phyloP scores from a whole-genome alignment of 371 early-diverging fungal species.

The Apophysomyces elegans region DNA sequence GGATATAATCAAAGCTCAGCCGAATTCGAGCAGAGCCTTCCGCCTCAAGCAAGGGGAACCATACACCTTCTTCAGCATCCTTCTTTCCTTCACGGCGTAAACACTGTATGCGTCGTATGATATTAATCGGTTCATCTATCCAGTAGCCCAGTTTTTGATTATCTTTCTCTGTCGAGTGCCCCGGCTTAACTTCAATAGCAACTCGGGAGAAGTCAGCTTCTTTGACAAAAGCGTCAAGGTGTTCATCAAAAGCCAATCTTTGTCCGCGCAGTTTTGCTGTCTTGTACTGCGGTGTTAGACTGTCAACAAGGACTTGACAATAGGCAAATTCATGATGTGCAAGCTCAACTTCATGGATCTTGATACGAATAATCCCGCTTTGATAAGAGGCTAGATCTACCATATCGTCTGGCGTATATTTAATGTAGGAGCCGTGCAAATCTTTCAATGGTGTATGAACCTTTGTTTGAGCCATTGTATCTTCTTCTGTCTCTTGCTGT shows the following conservation, averaged over 20 bases:
- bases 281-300: slow-evolving; percentile 37
- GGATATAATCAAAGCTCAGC: slow-evolving; percentile 58
- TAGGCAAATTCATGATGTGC: slow-evolving; percentile 28
- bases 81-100: not conserved
- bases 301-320: slow-evolving; percentile 45
- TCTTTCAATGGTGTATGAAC: slow-evolving; percentile 21
- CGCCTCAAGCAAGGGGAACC: slow-evolving; percentile 41
- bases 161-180: slow-evolving; percentile 30
- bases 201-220: slow-evolving; percentile 65
- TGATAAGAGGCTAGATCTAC: slow-evolving; percentile 40
- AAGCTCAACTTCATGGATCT: slow-evolving; percentile 43
- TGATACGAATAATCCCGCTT: slow-evolving; percentile 42
- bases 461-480: slow-evolving; percentile 9
- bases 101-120: slow-evolving; percentile 37
- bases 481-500: slow-evolving; percentile 23
- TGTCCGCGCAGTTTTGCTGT: slow-evolving; percentile 35
- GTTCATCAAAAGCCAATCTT: slow-evolving; percentile 34
- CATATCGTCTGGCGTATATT: slow-evolving; percentile 47
- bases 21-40: slow-evolving; percentile 46
- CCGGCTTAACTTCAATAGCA: slow-evolving; percentile 49
- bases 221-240: slow-evolving; percentile 61
- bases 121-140: slow-evolving; percentile 36
- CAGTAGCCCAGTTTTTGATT: slow-evolving; percentile 39
- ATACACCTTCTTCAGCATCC: slow-evolving; percentile 37
- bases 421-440: slow-evolving; percentile 32